Conservation (phyloP, 108 stramenopile genomes). For the Heterococcus sp. region DNA sequence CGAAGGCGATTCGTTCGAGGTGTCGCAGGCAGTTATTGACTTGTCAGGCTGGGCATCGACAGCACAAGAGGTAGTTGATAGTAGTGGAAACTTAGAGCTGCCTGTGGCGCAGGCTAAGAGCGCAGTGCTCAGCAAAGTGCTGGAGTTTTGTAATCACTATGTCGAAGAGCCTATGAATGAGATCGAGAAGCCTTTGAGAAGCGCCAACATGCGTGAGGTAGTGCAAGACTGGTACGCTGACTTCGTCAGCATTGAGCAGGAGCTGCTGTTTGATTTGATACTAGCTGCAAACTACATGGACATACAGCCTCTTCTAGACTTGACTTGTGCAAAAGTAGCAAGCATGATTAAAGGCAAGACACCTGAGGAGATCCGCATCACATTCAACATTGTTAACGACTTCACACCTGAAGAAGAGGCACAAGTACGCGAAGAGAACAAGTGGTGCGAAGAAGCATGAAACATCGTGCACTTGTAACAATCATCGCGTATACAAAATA, state of each 20-base stretch:
- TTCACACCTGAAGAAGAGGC: slow-evolving; percentile 53
- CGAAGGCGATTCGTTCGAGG: too few relatives aligned
- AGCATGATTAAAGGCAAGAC: slow-evolving; percentile 50
- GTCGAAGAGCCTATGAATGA: slow-evolving; percentile 33
- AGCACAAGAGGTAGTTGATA: too few relatives aligned
- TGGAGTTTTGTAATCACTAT: slow-evolving; percentile 50
- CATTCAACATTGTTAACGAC: slow-evolving; percentile 36
- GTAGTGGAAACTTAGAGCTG: too few relatives aligned
- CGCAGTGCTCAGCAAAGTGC: slow-evolving; percentile 42
- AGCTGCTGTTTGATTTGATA: slow-evolving; percentile 50
- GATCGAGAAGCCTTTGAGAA: too few relatives aligned
- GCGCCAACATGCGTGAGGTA: slow-evolving; percentile 20
- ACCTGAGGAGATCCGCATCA: slow-evolving; percentile 48
- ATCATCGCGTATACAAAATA: too few relatives aligned
- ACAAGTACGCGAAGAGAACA: slow-evolving; percentile 46
- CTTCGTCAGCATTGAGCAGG: slow-evolving; percentile 39
- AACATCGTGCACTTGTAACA: too few relatives aligned
- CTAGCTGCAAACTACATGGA: slow-evolving; percentile 55
- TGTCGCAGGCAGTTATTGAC: too few relatives aligned
- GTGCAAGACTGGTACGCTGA: slow-evolving; percentile 47
- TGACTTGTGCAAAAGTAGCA: slow-evolving; percentile 41
- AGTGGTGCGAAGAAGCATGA: too few relatives aligned
- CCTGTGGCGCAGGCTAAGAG: too few relatives aligned
- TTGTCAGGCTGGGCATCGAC: too few relatives aligned
- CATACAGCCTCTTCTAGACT: slow-evolving; percentile 46